Base-by-base conservation (phyloP, 345 rosid species). In the Salix dunnii region DNA sequence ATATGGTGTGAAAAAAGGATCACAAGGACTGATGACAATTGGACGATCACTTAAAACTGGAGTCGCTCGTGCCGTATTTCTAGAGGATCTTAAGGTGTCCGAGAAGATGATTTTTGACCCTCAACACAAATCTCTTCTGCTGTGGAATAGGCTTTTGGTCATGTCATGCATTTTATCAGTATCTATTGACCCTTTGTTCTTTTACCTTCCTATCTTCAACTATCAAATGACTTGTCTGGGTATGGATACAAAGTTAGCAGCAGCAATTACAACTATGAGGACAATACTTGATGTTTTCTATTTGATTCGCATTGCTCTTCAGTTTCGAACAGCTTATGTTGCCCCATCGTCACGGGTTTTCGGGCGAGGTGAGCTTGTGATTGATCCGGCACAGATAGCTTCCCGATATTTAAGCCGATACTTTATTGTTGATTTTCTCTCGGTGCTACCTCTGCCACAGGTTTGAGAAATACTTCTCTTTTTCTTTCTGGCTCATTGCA, bases 301-400 rank as follows among this genome's bases (percentile, higher is more conserved):
- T 79, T 88, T 90, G 21, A 72, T 86, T 63, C 89, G 95, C 20
- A 87, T 93, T 88, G 89, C 85, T 74, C 87, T 93, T 61, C 98
- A 93, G 80, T 93, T 93, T 73, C 89, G 92, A 10, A 93, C 94
- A 27, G 97, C 97, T 12, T 93, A 84, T 66, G 87, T 91, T 71
- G 98, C 98, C 27, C 98, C 97, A 17, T 93, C 98, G 3, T 93
- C 98, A 4, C 83, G 98, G 40, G 98, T 93, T n/a, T 93, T 93
- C 42, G 98, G 98, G 38, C 86, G 98, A 27, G 98, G 98, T 70
- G 98, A 93, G 83, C 97, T 93, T 70, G 98, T 93, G n/a, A 92
- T 91, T 25, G 95, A 91, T 81, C 82, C 97, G 75, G 90, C 88
- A 60, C 82, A 91, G 77, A 93, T 93, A 70, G 94, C 98, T 6